Conservation (phyloP, 2,329 filamentous ascomycete species). For the Ophiostoma ulmi region DNA sequence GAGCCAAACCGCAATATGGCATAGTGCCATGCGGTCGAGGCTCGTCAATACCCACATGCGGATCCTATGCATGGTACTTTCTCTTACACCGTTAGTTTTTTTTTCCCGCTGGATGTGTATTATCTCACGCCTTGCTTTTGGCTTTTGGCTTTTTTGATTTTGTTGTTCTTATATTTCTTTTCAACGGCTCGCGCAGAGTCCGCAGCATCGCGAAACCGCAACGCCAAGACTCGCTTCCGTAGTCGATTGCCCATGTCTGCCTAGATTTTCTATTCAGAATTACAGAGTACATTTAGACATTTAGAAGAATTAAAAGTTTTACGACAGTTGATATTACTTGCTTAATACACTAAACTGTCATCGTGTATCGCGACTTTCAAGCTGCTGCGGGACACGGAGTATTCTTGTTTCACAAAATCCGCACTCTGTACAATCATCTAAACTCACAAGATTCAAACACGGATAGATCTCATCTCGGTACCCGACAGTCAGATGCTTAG, state of each 20-base stretch:
- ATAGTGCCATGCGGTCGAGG: conserved; percentile 6
- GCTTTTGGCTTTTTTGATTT: neutral
- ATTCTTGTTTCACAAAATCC: neutral
- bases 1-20: conserved; percentile 6
- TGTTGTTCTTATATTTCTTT: neutral
- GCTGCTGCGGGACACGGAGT: neutral
- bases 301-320: too few species aligned
- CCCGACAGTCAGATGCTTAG: neutral
- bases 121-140: neutral
- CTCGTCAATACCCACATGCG: neutral
- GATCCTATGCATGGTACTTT: conserved; percentile 5
- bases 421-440: neutral
- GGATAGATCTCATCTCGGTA: conserved; percentile 8
- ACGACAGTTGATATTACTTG: neutral
- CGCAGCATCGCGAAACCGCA: neutral
- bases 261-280: neutral
- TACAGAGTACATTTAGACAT: too few species aligned
- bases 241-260: neutral
- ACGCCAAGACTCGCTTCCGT: neutral
- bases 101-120: neutral
- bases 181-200: neutral
- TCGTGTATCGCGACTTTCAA: neutral
- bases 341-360: neutral
- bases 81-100: neutral
- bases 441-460: neutral